A percentile compares a stretch with the other conserved stretches of the same genome.
Evolutionary conservation across 2,329 filamentous ascomycete genomes (phyloP).

Genomic region (Fusarium camptoceras): DNA sequence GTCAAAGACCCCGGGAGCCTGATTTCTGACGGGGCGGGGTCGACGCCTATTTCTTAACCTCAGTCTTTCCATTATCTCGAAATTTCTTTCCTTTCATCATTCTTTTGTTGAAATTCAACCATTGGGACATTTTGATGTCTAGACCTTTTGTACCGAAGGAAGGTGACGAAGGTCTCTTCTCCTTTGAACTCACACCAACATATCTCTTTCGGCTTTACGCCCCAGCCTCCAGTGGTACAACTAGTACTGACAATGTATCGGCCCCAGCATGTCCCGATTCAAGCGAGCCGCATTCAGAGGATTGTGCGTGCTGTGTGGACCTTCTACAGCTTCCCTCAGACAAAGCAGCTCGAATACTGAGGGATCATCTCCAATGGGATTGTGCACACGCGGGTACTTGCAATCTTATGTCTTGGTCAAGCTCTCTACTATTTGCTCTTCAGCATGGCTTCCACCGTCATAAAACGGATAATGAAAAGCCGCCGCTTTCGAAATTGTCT

Average conservation of each 20-base stretch:
- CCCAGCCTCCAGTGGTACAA: fast-evolving
- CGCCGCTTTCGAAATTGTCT: fast-evolving
- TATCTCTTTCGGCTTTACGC: background rate
- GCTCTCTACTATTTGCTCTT: background rate
- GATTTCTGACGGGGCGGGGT: background rate
- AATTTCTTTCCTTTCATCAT: too few relatives aligned
- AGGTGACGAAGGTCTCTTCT: fast-evolving
- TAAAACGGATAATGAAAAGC: fast-evolving
- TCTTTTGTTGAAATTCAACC: too few relatives aligned
- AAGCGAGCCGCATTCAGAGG: too few relatives aligned
- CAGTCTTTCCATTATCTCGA: background rate
- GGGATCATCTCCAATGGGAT: fast-evolving
- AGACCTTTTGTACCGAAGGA: fast-evolving
- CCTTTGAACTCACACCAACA: background rate
- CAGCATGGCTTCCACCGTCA: background rate
- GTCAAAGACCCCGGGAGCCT: background rate
- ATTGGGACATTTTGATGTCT: too few relatives aligned
- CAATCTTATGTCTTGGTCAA: slow-evolving; percentile 8
- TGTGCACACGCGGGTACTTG: background rate
- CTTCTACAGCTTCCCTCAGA: background rate
- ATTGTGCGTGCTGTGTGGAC: too few relatives aligned
- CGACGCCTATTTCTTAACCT: background rate
- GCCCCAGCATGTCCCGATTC: background rate
- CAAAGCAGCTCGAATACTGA: fast-evolving
- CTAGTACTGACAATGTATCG: fast-evolving